Percentiles rank a stretch among this genome's conserved stretches.
Evolutionary conservation across 2,329 filamentous ascomycete species (phyloP).

Genomic region (Helotiales sp.): DNA sequence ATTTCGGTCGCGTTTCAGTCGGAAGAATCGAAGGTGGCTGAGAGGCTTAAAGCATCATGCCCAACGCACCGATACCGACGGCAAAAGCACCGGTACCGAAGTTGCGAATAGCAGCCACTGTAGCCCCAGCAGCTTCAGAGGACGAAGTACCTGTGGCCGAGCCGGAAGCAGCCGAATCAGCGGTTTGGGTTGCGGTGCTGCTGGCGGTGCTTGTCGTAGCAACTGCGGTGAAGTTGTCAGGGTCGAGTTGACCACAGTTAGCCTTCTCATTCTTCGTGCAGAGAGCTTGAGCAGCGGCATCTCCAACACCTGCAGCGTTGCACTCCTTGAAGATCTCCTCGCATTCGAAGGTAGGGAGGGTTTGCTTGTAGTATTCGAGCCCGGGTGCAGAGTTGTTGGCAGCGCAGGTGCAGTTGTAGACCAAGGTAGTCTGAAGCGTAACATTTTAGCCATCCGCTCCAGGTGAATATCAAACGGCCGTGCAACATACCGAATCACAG

Average conservation of each 20-base stretch:
- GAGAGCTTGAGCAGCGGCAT: slow-evolving; percentile 44
- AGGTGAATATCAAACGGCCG: neutral
- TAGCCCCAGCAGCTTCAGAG: slow-evolving; percentile 43
- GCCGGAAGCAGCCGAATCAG: slow-evolving; percentile 29
- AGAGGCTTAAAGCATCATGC: slow-evolving; percentile 52
- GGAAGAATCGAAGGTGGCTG: neutral
- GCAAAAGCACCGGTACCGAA: slow-evolving; percentile 46
- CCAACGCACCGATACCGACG: slow-evolving; percentile 55
- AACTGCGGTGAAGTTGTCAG: slow-evolving; percentile 31
- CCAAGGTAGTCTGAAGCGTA: slow-evolving; percentile 44
- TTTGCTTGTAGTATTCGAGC: slow-evolving; percentile 54
- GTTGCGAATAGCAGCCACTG: slow-evolving; percentile 40
- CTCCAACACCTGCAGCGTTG: slow-evolving; percentile 44
- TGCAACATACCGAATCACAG: slow-evolving; percentile 55
- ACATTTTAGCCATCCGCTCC: slow-evolving; percentile 5
- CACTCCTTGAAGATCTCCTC: slow-evolving; percentile 50
- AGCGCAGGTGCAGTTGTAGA: slow-evolving; percentile 56
- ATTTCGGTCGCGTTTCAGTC: slow-evolving; percentile 8
- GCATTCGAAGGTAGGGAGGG: slow-evolving; percentile 62
- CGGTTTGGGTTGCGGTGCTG: slow-evolving; percentile 30
- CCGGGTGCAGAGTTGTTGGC: slow-evolving; percentile 53
- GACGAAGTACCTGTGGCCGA: slow-evolving; percentile 31
- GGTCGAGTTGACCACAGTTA: slow-evolving; percentile 49
- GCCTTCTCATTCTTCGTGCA: slow-evolving; percentile 45
- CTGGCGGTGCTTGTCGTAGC: slow-evolving; percentile 41